These are phyloP conservation scores for Pisolithus thermaeus DNA, from an alignment of 1,284 basidiomycete species.

Conservation along the genomic window DNA sequence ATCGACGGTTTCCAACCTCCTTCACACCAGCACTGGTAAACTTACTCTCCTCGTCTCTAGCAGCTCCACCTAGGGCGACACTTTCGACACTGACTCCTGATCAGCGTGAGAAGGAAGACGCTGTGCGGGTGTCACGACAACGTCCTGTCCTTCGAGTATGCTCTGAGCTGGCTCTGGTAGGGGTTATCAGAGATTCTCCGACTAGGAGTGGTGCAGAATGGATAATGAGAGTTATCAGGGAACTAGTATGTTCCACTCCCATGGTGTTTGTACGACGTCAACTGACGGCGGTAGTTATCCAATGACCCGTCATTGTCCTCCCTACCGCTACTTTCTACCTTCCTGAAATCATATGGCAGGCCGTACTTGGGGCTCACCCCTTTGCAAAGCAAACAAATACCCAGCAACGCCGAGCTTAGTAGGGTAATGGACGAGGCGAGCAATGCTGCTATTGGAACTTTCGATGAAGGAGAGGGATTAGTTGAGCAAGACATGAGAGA, in stretches of 20 bases:
- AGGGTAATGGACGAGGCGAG: slow-evolving; percentile 36
- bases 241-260: slow-evolving; percentile 56
- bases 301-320: slow-evolving; percentile 85
- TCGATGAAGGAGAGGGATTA: slow-evolving; percentile 61
- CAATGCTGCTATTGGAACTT: slow-evolving; percentile 37
- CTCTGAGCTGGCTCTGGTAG: slow-evolving; percentile 86
- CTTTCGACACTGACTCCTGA: slow-evolving; percentile 63
- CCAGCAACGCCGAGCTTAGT: slow-evolving; percentile 47
- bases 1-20: slow-evolving; percentile 76
- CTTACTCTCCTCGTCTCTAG: slow-evolving; percentile 61
- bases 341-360: slow-evolving; percentile 80
- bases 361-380: slow-evolving; percentile 74
- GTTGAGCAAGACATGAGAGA: slow-evolving; percentile 81
- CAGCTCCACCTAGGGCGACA: slow-evolving; percentile 54
- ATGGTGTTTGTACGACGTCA: not conserved
- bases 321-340: slow-evolving; percentile 75
- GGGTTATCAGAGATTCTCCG: slow-evolving; percentile 66
- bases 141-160: slow-evolving; percentile 82
- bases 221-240: slow-evolving; percentile 77
- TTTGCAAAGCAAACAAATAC: slow-evolving; percentile 51
- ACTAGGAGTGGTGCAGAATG: slow-evolving; percentile 75
- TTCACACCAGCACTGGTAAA: slow-evolving; percentile 75
- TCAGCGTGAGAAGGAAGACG: slow-evolving; percentile 92
- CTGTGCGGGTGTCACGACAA: slow-evolving; percentile 73
- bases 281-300: slow-evolving; percentile 52